These are phyloP conservation scores for Stemphylium beticola DNA, from an alignment of 2,329 filamentous ascomycete genomes.

Conservation along the genomic window DNA sequence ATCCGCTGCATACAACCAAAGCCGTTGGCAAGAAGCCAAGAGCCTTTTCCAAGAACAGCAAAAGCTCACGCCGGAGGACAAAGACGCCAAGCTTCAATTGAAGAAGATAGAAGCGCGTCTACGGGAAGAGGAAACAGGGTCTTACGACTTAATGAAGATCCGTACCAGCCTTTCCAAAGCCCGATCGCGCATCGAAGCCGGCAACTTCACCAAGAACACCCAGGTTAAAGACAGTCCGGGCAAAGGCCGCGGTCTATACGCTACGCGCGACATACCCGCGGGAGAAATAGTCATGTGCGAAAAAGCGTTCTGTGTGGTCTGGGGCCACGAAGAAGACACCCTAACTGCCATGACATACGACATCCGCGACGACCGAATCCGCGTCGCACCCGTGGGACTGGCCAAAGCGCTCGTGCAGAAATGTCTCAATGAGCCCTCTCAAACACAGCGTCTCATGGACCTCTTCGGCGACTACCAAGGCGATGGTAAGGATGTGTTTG, in stretches of 20 bases:
- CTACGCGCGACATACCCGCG: constrained; percentile 53
- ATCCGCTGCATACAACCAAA: constrained; percentile 54
- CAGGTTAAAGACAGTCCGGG: constrained; percentile 50
- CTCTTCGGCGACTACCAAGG: constrained; percentile 45
- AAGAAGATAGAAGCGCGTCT: constrained; percentile 28
- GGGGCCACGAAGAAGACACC: constrained; percentile 51
- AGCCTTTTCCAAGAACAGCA: constrained; percentile 44
- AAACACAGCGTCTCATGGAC: constrained; percentile 42
- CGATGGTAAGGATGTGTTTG: constrained; percentile 45
- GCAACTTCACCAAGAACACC: constrained; percentile 54
- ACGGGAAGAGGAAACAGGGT: constrained; percentile 50
- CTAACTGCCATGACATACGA: constrained; percentile 55
- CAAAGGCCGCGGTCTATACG: constrained; percentile 60
- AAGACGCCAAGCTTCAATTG: constrained; percentile 39
- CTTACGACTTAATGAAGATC: constrained; percentile 48
- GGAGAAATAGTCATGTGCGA: constrained; percentile 63
- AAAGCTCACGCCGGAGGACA: constrained; percentile 39
- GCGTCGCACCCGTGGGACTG: constrained; percentile 31
- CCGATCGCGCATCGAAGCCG: constrained; percentile 56
- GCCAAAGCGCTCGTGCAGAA: constrained; percentile 52
- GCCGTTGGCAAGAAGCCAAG: constrained; percentile 48
- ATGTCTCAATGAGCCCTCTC: constrained; percentile 52
- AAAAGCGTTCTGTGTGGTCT: constrained; percentile 58
- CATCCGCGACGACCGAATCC: constrained; percentile 45
- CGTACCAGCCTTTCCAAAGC: constrained; percentile 45